phyloP scores from a whole-genome alignment of 352 stramenopile genomes.

The Globisporangium uncinulatum region DNA sequence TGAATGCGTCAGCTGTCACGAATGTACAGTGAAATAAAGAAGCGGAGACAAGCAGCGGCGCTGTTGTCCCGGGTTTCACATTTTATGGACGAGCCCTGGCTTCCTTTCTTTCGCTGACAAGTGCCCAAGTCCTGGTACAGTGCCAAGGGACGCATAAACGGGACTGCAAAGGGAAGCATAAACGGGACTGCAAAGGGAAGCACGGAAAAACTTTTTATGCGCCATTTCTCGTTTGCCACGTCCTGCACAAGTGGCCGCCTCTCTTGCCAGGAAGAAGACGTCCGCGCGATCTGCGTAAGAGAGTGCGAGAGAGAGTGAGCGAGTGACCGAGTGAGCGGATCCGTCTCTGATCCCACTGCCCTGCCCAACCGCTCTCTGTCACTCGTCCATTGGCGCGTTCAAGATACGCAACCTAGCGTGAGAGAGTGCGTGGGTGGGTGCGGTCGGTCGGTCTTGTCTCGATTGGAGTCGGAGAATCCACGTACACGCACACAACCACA shows the following conservation, averaged over 20 bases:
- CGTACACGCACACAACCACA: neutral
- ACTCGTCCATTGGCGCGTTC: neutral
- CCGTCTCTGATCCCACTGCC: constrained; percentile 7
- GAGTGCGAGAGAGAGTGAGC: constrained; percentile 2
- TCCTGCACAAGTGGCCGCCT: constrained; percentile 34
- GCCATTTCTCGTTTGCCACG: constrained; percentile 57
- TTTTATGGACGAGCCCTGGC: constrained; percentile 6
- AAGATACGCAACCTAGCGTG: neutral
- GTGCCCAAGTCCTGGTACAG: too few relatives aligned
- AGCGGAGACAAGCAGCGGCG: too few relatives aligned
- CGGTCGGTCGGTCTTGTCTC: constrained; percentile 2
- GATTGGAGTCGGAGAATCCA: constrained; percentile 4
- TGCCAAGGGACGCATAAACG: too few relatives aligned
- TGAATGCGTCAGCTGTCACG: too few relatives aligned
- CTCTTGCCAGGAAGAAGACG: too few relatives aligned
- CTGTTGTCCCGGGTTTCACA: too few relatives aligned
- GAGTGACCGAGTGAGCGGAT: neutral
- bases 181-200: too few relatives aligned
- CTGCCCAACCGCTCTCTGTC: neutral
- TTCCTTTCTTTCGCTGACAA: constrained; percentile 8
- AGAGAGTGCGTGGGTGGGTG: neutral
- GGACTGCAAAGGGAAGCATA: too few relatives aligned
- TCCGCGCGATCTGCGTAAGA: neutral
- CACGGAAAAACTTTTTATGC: too few relatives aligned
- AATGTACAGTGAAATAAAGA: too few relatives aligned